Percentiles rank a stretch among this genome's conserved stretches.
Conservation (phyloP, 768 basidiomycete genomes). For the Sarcodon aspratus region DNA sequence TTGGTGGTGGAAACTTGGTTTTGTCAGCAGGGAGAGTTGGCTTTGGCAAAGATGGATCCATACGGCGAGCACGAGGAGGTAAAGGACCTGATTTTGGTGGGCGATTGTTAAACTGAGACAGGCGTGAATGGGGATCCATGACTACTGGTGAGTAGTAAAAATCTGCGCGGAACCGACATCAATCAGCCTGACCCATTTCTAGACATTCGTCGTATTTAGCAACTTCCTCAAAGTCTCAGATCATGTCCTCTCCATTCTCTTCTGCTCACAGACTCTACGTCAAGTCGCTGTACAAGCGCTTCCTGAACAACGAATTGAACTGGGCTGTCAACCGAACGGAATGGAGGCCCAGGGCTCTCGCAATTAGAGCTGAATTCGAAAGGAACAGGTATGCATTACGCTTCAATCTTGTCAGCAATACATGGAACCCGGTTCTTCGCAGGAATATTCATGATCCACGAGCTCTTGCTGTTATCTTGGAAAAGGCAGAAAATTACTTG, state of each 20-base stretch:
- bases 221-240: not conserved
- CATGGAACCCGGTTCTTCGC: not conserved
- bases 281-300: slow-evolving; percentile 85
- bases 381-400: slow-evolving; percentile 61
- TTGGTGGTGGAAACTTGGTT: slow-evolving; percentile 20
- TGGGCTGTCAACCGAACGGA: slow-evolving; percentile 82
- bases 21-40: slow-evolving; percentile 31
- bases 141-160: not conserved
- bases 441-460: slow-evolving; percentile 83
- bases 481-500: slow-evolving; percentile 68
- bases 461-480: slow-evolving; percentile 63
- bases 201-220: too few species aligned
- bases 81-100: slow-evolving; percentile 57
- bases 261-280: slow-evolving; percentile 74
- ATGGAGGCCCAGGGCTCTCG: slow-evolving; percentile 77
- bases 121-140: slow-evolving; percentile 75
- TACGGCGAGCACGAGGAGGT: slow-evolving; percentile 31
- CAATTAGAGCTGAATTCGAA: slow-evolving; percentile 91
- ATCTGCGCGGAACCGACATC: too few species aligned
- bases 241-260: slow-evolving; percentile 42
- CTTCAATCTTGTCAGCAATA: not conserved
- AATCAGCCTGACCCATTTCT: too few species aligned
- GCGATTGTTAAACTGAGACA: slow-evolving; percentile 66
- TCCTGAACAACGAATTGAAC: slow-evolving; percentile 77
- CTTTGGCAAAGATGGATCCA: slow-evolving; percentile 20